phyloP scores from a whole-genome alignment of 169 alveolate genomes.

The Plasmodium falciparum region DNA sequence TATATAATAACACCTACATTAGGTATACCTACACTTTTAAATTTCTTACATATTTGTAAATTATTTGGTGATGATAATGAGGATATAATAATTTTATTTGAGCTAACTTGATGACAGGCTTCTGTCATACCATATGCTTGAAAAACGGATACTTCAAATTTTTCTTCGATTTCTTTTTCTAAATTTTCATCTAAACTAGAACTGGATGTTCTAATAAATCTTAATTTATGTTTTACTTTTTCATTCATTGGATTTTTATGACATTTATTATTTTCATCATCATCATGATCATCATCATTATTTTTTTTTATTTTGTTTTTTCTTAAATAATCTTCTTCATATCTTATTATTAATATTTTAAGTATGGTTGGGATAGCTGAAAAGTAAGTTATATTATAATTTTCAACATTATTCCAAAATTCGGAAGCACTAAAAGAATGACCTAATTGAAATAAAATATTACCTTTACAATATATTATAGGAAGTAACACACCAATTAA shows the following conservation, averaged over 20 bases:
- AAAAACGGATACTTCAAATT: conserved; percentile 41
- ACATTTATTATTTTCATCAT: neutral
- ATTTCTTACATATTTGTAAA: conserved; percentile 21
- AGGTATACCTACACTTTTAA: conserved; percentile 74
- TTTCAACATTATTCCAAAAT: conserved; percentile 44
- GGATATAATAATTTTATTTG: conserved; percentile 22
- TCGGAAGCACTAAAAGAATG: conserved; percentile 73
- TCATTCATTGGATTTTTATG: neutral
- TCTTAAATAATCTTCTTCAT: conserved; percentile 46
- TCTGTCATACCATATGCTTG: conserved; percentile 78
- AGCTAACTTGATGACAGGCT: conserved; percentile 75
- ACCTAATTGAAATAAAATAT: conserved; percentile 64
- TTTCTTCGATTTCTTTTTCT: conserved; percentile 61
- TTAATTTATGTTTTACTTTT: conserved; percentile 48
- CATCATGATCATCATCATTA: conserved; percentile 11
- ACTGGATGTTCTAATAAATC: conserved; percentile 70
- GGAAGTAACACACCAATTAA: conserved; percentile 71
- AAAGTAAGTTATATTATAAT: conserved; percentile 40
- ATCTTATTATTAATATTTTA: conserved; percentile 51
- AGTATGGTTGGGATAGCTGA: conserved; percentile 74
- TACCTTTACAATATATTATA: conserved; percentile 39
- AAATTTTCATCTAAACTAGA: conserved; percentile 48
- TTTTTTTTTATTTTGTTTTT: neutral
- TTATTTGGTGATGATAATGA: neutral
- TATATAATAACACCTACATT: conserved; percentile 73